Evolutionary conservation across 306 rosid species (phyloP).

Genomic region (Fragaria iinumae): DNA sequence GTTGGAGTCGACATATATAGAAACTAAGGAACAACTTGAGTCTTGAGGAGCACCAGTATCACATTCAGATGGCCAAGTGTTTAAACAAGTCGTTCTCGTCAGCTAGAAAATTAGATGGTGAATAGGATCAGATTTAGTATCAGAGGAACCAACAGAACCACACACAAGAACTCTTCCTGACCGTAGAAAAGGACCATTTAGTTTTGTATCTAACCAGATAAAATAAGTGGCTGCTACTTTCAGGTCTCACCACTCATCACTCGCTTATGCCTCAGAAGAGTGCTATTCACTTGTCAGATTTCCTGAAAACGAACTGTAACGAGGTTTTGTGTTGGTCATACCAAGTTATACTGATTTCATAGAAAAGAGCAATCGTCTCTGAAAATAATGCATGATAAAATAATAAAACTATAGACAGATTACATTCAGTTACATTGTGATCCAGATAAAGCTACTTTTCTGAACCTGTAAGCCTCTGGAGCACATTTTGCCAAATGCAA

Average conservation of each 20-base stretch:
- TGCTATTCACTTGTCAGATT: neutral
- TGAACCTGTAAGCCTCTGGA: neutral
- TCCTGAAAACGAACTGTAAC: neutral
- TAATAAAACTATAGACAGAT: neutral
- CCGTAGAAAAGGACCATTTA: neutral
- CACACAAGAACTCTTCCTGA: neutral
- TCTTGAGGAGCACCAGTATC: neutral
- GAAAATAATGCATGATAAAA: neutral
- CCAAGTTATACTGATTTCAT: neutral
- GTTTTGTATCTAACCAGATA: too few species aligned
- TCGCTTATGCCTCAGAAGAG: neutral
- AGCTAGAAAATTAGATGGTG: neutral
- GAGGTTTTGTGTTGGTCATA: neutral
- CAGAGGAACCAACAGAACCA: neutral
- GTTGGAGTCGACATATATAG: neutral
- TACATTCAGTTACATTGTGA: constrained; percentile 7
- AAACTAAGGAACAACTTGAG: neutral
- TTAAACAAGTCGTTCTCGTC: neutral
- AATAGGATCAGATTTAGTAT: neutral
- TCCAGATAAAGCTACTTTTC: neutral
- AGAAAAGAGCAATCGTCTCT: neutral
- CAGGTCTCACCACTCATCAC: neutral
- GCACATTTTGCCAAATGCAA: constrained; percentile 2
- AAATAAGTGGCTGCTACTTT: neutral
- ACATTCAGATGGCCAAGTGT: neutral